Evolutionary conservation across 2,329 filamentous ascomycete species (phyloP), one percentile per base, ranked within the genome.

Genomic region (Helminthosporium solani): DNA sequence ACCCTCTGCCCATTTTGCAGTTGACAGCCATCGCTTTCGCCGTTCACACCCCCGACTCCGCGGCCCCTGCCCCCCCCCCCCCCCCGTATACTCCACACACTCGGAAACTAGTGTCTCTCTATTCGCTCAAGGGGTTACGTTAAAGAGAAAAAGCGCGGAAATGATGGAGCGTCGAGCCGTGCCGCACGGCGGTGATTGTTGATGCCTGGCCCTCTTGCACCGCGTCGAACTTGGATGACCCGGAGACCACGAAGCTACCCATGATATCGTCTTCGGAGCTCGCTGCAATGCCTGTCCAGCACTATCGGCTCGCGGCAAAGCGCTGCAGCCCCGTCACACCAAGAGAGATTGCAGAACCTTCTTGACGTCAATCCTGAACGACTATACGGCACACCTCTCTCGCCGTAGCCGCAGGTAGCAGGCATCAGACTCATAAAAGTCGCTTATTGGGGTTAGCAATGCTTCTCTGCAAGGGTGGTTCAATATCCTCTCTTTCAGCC

Each of bases 141-240:
- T n/a, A 25, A 25, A 25, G 6, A 25, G 5, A 44, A 49, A 54
- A 42, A 47, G 50, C 53, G 52, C 57, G 55, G 57, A 54, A 56
- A 37, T 42, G 55, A 37, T 42, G 50, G 53, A 48, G 50, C 55
- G 57, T 48, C 58, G 19, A 28, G 33, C 56, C 52, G 55, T 48
- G 56, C 55, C 58, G 58, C 60, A 56, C 57, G 59, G 54, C 54
- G 52, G 56, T 63, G 58, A 60, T 50, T 18, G 48, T 53, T 52
- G 56, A 56, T 52, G 55, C 54, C 56, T 54, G 43, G 57, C 53
- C n/a, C 34, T 40, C 41, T 54, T 54, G 61, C 54, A 33, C 33
- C n/a, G 18, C 49, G 52, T 53, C 52, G 52, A 50, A 40, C 37
- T 40, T 39, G 47, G 42, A 33, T n/a, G 19, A 35, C 19, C 23